Base-by-base conservation (phyloP, 2,329 filamentous ascomycete species). In the Basipetospora chlamydospora region DNA sequence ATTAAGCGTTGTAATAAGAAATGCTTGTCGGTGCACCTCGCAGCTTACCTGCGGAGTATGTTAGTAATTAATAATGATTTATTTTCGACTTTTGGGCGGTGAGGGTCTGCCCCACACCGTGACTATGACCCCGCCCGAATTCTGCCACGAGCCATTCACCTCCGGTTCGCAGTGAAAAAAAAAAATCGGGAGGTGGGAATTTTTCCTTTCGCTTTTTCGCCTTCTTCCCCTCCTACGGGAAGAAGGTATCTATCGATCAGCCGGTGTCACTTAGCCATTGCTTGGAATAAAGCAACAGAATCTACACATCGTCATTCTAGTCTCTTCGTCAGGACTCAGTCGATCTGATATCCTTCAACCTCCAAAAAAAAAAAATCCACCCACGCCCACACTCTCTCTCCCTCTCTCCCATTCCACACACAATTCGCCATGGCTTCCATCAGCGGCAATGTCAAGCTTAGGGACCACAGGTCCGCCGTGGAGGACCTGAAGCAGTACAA, bases 401-500 rank as follows among this genome's bases (percentile, higher is more conserved):
- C 42, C 42, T 42, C 42, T 45, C 9, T 17, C 12, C 45, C 44
- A 46, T 51, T 44, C 48, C 47, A 50, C 52, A 40, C 43, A 44
- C 47, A 49, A 54, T 43, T 41, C 22, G 5, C 44, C 42, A 90
- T 90, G 84, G 73, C 81, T 59, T 61, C 62, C 44, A 59, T 65
- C 57, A 66, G 63, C 53, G 57, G 60, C 46, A 61, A 66, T 43
- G 62, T 67, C 47, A 62, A 77, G 58, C 66, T 79, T 54, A 66
- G 85, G 49, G 82, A 92, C 67, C 70, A 70, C 66, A 65, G 68
- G 55, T 79, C 68, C 54, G 90, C 88, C 45, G 63, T 87, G 44
- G 79, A 92, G 53, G 63, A 87, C 47, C 72, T 96, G 57, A 72
- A 81, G 58, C 75, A 88, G 54, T 95, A 94, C 60, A 57, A 77